phyloP scores from a whole-genome alignment of 345 rosid species.

The Anastatica hierochuntica region DNA sequence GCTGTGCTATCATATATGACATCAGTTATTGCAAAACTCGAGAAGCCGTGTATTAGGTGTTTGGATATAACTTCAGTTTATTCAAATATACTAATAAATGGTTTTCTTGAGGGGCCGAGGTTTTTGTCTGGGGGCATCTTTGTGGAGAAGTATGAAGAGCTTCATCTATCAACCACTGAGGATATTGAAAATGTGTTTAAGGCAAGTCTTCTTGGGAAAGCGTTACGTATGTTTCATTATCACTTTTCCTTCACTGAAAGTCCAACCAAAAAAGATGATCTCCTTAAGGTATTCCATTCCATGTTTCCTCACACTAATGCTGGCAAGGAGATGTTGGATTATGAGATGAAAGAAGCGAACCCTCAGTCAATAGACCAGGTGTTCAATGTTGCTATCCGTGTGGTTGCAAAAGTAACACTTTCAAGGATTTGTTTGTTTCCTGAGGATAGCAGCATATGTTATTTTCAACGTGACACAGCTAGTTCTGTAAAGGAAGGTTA shows the following conservation, averaged over 20 bases:
- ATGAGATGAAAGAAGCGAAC: conserved; percentile 35
- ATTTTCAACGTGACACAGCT: conserved; percentile 25
- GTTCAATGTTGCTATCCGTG: conserved; percentile 45
- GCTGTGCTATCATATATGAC: conserved; percentile 47
- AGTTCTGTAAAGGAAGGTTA: conserved; percentile 23
- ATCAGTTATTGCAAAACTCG: conserved; percentile 34
- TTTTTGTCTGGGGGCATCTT: conserved; percentile 48
- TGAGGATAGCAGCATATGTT: conserved; percentile 23
- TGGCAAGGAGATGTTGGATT: conserved; percentile 46
- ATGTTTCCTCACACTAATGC: conserved; percentile 29
- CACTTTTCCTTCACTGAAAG: conserved; percentile 44
- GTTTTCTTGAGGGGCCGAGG: conserved; percentile 49
- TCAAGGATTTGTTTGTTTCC: conserved; percentile 54
- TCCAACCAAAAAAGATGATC: conserved; percentile 33
- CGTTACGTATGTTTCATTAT: conserved; percentile 47
- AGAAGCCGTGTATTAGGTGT: conserved; percentile 31
- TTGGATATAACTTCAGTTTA: conserved; percentile 42
- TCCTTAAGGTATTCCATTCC: conserved; percentile 45
- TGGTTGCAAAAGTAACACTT: conserved; percentile 50
- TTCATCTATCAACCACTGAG: conserved; percentile 36
- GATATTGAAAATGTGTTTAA: conserved; percentile 44
- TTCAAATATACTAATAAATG: conserved; percentile 42
- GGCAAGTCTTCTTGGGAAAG: conserved; percentile 63
- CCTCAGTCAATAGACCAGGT: conserved; percentile 34
- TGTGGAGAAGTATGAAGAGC: conserved; percentile 46